Evolutionary conservation across 2,329 filamentous ascomycete genomes (phyloP).

Genomic region (Calonectria montana): DNA sequence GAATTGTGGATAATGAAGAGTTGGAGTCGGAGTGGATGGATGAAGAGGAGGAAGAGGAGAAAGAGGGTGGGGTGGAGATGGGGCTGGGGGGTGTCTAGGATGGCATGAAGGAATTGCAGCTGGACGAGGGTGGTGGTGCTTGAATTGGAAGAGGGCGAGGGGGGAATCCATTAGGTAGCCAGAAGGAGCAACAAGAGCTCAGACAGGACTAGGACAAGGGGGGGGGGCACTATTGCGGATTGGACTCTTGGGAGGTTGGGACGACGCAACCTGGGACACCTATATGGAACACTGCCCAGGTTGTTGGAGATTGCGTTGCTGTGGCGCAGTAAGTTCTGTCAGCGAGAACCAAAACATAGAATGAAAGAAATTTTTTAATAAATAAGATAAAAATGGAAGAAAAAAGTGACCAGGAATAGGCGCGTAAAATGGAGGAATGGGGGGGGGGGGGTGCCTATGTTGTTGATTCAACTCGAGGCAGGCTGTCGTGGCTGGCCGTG

Average conservation of each 20-base stretch:
- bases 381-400: neutral
- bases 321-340: slow-evolving; percentile 18
- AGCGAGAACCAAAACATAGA: slow-evolving; percentile 18
- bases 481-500: neutral
- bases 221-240: neutral
- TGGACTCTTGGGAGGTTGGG: neutral
- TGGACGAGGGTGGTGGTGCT: neutral
- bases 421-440: neutral
- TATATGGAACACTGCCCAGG: slow-evolving; percentile 4
- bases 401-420: slow-evolving; percentile 10
- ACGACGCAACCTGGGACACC: neutral
- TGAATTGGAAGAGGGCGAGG: neutral
- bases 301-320: slow-evolving; percentile 30
- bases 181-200: slow-evolving; percentile 1
- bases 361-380: too few relatives aligned
- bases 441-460: neutral
- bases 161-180: neutral
- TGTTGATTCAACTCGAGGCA: neutral
- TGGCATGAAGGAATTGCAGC: neutral
- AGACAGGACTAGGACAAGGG: slow-evolving; percentile 1
- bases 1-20: slow-evolving; percentile 9
- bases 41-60: neutral
- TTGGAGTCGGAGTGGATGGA: slow-evolving; percentile 18
- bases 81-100: neutral
- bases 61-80: slow-evolving; percentile 6